A percentile compares a stretch with the other conserved stretches of the same genome.
phyloP scores from a whole-genome alignment of 192 early-diverging fungal genomes.

The Podochytrium sp. region DNA sequence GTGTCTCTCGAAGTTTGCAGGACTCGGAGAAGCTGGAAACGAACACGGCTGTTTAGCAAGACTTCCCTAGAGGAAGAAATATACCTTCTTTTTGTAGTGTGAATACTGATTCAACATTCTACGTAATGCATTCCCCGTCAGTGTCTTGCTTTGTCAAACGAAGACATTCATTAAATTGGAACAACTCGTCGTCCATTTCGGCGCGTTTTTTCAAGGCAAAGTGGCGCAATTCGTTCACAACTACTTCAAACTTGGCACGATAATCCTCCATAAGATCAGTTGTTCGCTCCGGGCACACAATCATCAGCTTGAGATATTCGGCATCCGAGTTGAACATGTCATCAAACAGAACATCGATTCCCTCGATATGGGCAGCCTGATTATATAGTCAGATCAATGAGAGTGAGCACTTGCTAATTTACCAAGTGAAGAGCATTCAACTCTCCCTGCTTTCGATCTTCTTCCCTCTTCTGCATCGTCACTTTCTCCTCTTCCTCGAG shows the following conservation, averaged over 20 bases:
- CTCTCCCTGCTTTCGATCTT: slow-evolving; percentile 36
- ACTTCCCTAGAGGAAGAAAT: neutral
- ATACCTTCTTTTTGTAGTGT: slow-evolving; percentile 60
- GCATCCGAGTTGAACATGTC: slow-evolving; percentile 59
- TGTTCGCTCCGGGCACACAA: slow-evolving; percentile 47
- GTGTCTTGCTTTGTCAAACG: slow-evolving; percentile 42
- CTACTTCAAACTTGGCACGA: slow-evolving; percentile 59
- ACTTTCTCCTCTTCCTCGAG: slow-evolving; percentile 69
- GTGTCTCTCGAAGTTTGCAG: slow-evolving; percentile 45
- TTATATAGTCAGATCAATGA: neutral
- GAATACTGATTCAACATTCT: slow-evolving; percentile 49
- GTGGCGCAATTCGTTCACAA: slow-evolving; percentile 56
- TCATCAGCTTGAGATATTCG: slow-evolving; percentile 52
- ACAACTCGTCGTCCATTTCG: slow-evolving; percentile 54
- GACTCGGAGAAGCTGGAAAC: slow-evolving; percentile 46
- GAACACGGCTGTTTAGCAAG: neutral
- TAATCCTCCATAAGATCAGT: slow-evolving; percentile 57
- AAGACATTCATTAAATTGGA: slow-evolving; percentile 43
- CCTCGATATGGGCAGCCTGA: slow-evolving; percentile 56
- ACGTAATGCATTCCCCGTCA: slow-evolving; percentile 54
- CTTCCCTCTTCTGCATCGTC: slow-evolving; percentile 46
- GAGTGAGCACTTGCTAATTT: slow-evolving; percentile 6
- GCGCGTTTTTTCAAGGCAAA: slow-evolving; percentile 51
- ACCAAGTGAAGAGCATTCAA: slow-evolving; percentile 51
- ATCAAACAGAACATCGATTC: slow-evolving; percentile 58